A percentile compares a stretch with the other conserved stretches of the same genome.
phyloP scores from a whole-genome alignment of 129 eudicot genomes.

The Solidago caesia region DNA sequence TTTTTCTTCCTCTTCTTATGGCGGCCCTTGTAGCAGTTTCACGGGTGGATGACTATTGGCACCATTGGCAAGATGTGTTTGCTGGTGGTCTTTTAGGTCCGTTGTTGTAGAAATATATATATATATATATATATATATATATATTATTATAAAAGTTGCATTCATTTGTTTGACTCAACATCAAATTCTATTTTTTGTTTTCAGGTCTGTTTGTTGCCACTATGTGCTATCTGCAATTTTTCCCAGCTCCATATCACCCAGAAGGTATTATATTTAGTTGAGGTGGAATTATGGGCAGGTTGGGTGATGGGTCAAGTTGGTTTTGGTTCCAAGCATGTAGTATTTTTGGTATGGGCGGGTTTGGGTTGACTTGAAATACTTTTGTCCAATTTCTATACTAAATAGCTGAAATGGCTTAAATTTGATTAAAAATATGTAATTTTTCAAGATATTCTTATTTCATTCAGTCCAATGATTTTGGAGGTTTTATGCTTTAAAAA shows the following conservation, averaged over 20 bases:
- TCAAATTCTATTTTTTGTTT: constrained; percentile 6
- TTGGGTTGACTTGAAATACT: background rate
- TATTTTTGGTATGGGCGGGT: background rate
- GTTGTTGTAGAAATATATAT: constrained; percentile 3
- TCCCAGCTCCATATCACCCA: constrained; percentile 71
- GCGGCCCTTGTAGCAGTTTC: constrained; percentile 87
- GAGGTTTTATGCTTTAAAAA: background rate
- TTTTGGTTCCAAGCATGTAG: background rate
- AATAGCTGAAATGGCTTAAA: too few relatives aligned
- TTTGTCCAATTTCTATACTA: background rate
- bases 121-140: too few relatives aligned
- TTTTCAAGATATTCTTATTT: background rate
- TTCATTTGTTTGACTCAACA: background rate
- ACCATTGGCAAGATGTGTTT: constrained; percentile 95
- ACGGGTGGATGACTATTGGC: constrained; percentile 94
- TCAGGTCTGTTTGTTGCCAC: constrained; percentile 64
- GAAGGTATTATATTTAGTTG: constrained; percentile 39
- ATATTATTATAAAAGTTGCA: background rate
- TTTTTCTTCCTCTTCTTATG: constrained; percentile 63
- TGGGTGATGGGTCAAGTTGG: background rate
- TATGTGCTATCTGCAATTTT: constrained; percentile 77
- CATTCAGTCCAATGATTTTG: background rate
- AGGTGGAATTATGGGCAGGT: background rate
- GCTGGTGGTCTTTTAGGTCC: constrained; percentile 82
- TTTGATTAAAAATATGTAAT: too few relatives aligned